Percentiles rank a stretch among this genome's conserved stretches.
Conservation (phyloP, 192 early-diverging fungal species). For the Pecoramyces ruminantium region DNA sequence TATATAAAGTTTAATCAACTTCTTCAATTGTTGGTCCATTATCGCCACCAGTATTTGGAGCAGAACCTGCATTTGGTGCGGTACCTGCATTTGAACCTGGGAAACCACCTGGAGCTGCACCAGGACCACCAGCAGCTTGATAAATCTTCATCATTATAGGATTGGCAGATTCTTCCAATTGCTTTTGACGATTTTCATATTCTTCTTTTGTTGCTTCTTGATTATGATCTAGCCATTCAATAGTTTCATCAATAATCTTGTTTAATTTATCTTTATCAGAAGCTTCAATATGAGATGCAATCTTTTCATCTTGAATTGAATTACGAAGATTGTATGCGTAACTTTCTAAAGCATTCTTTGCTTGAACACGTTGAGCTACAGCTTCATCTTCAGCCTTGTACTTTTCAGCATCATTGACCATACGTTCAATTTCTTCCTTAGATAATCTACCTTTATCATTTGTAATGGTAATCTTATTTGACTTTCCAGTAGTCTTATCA, state of each 20-base stretch:
- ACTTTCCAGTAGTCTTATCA: slow-evolving; percentile 85
- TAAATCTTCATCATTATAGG: slow-evolving; percentile 97
- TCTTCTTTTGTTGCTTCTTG: slow-evolving; percentile 96
- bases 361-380: slow-evolving; percentile 70
- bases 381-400: slow-evolving; percentile 89
- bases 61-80: slow-evolving; percentile 50
- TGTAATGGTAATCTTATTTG: slow-evolving; percentile 97
- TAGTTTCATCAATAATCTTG: slow-evolving; percentile 70
- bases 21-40: slow-evolving; percentile 43
- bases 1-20: slow-evolving; percentile 28
- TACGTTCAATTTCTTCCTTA: slow-evolving; percentile 97
- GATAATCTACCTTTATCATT: slow-evolving; percentile 96
- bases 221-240: slow-evolving; percentile 86
- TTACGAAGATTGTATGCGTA: slow-evolving; percentile 97
- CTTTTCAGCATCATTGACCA: slow-evolving; percentile 61
- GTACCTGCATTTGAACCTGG: slow-evolving; percentile 57
- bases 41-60: slow-evolving; percentile 13
- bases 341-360: slow-evolving; percentile 90
- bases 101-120: slow-evolving; percentile 26
- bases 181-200: slow-evolving; percentile 87
- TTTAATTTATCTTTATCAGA: slow-evolving; percentile 80
- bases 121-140: slow-evolving; percentile 51
- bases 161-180: slow-evolving; percentile 83
- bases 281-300: slow-evolving; percentile 56
- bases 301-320: slow-evolving; percentile 69